These are phyloP conservation scores for Claviceps maximensis DNA, from an alignment of 2,329 filamentous ascomycete species.

Conservation along the genomic window DNA sequence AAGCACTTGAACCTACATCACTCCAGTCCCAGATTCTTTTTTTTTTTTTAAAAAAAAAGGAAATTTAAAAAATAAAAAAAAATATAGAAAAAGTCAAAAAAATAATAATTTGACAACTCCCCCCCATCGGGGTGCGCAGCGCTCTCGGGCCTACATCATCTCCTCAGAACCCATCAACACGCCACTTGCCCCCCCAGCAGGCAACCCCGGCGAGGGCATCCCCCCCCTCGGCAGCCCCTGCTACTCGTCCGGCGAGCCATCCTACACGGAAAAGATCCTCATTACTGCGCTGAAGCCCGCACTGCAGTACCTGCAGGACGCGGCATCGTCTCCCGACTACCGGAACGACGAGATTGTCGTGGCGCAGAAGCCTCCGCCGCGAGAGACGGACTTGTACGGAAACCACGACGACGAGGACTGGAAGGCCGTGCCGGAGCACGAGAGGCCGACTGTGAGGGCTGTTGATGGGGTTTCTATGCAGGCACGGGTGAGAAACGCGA, in stretches of 20 bases:
- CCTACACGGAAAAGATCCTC: slow-evolving; percentile 49
- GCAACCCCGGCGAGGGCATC: slow-evolving; percentile 29
- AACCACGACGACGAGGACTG: slow-evolving; percentile 18
- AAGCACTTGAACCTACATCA: too few relatives aligned
- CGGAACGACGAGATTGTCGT: slow-evolving; percentile 26
- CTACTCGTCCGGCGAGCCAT: slow-evolving; percentile 51
- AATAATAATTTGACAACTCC: background rate
- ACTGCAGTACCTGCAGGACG: slow-evolving; percentile 47
- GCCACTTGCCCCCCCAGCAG: slow-evolving; percentile 38
- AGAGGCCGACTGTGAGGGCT: slow-evolving; percentile 15
- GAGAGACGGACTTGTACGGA: background rate
- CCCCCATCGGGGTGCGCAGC: slow-evolving; percentile 25
- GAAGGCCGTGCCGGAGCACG: slow-evolving; percentile 16
- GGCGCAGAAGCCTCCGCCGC: slow-evolving; percentile 9
- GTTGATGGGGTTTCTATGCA: slow-evolving; percentile 12
- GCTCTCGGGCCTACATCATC: slow-evolving; percentile 47
- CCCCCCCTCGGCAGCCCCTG: slow-evolving; percentile 47
- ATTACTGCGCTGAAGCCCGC: slow-evolving; percentile 39
- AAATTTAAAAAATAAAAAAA: background rate
- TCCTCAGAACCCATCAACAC: slow-evolving; percentile 37
- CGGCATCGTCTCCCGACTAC: slow-evolving; percentile 29
- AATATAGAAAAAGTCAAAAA: background rate
- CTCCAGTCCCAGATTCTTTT: too few relatives aligned
- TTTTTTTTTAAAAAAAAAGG: background rate
- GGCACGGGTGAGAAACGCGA: slow-evolving; percentile 12